Evolutionary conservation across 345 rosid species (phyloP).

Genomic region (Eucalyptus fibrosa): DNA sequence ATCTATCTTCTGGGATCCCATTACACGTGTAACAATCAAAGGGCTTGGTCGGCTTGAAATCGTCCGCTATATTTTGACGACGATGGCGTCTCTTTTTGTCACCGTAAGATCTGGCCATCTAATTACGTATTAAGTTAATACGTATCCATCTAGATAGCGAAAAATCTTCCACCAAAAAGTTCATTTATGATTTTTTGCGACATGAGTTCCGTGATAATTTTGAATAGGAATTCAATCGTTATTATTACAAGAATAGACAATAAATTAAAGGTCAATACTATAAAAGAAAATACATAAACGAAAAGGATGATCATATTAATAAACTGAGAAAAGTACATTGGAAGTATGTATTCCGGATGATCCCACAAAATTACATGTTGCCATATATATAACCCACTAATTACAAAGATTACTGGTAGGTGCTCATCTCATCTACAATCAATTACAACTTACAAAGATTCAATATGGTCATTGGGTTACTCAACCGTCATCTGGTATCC

Average conservation of each 20-base stretch:
- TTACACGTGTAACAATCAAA: neutral
- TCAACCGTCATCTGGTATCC: fast-evolving
- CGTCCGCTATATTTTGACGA: neutral
- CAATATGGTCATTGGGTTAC: neutral
- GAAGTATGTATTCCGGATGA: neutral
- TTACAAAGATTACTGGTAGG: neutral
- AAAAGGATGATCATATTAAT: neutral
- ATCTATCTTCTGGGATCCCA: neutral
- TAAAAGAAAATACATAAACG: neutral
- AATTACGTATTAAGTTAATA: too few relatives aligned
- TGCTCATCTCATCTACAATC: neutral
- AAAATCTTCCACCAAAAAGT: neutral
- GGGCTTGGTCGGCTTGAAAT: neutral
- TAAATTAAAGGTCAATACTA: neutral
- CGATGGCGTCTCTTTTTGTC: neutral
- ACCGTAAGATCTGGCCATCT: neutral
- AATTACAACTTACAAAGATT: neutral
- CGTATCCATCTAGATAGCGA: neutral
- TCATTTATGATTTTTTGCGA: too few relatives aligned
- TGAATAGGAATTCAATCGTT: neutral
- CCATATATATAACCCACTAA: neutral
- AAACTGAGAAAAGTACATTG: neutral
- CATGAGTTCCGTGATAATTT: neutral
- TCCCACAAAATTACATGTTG: neutral
- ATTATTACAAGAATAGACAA: neutral